These are phyloP conservation scores for Vanrija pseudolonga DNA, from an alignment of 1,284 basidiomycete species.

Conservation along the genomic window DNA sequence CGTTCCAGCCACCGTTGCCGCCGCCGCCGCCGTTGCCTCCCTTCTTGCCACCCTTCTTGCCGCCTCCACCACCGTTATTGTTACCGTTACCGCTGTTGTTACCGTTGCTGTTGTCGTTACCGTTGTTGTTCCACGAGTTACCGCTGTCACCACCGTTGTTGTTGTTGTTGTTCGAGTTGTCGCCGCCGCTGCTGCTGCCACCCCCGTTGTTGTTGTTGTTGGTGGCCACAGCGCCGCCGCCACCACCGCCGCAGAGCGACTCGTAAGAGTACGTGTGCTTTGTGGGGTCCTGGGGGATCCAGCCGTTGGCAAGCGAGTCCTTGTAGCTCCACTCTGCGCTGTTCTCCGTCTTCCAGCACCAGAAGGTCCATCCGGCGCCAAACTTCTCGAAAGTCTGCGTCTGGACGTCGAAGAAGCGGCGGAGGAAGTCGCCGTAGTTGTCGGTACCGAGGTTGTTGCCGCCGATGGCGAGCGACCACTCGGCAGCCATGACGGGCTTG, in stretches of 20 bases:
- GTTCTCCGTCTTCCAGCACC: slow-evolving; percentile 58
- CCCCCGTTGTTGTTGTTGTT: too few species aligned
- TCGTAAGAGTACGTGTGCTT: slow-evolving; percentile 51
- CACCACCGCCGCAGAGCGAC: slow-evolving; percentile 53
- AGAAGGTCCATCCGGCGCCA: slow-evolving; percentile 43
- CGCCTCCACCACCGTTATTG: too few species aligned
- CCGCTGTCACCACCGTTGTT: too few species aligned
- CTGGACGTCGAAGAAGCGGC: slow-evolving; percentile 82
- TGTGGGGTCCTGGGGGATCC: slow-evolving; percentile 70
- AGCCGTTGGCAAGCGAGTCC: slow-evolving; percentile 68
- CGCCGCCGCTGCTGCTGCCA: too few species aligned
- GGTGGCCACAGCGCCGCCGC: too few species aligned
- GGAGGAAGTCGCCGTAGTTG: slow-evolving; percentile 75
- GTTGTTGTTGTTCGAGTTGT: too few species aligned
- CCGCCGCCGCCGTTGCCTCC: too few species aligned
- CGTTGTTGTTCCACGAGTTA: too few species aligned
- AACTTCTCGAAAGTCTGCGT: slow-evolving; percentile 45
- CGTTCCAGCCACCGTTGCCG: too few species aligned
- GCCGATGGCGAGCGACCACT: slow-evolving; percentile 68
- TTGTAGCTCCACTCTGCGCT: slow-evolving; percentile 56
- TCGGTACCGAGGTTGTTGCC: slow-evolving; percentile 69
- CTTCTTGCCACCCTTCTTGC: too few species aligned
- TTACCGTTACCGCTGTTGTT: too few species aligned
- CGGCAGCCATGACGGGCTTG: slow-evolving; percentile 67
- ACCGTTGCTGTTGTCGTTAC: too few species aligned